Percentiles rank a stretch among this genome's conserved stretches.
Evolutionary conservation across 2,329 filamentous ascomycete species (phyloP).

Genomic region (Cylindrodendrum hubeiense): DNA sequence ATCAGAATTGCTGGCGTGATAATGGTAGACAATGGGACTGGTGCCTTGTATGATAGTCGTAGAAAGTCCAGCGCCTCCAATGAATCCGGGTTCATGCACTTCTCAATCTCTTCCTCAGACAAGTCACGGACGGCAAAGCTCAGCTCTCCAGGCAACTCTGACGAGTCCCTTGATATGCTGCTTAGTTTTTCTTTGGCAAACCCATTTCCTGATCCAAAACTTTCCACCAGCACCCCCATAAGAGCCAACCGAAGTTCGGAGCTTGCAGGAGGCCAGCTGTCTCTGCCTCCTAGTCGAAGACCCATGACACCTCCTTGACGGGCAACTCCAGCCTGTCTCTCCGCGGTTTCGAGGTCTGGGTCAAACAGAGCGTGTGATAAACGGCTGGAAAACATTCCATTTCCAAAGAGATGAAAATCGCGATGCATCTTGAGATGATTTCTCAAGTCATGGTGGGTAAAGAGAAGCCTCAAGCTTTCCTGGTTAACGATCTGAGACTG

Average conservation of each 20-base stretch:
- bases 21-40: conserved; percentile 76
- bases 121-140: conserved; percentile 90
- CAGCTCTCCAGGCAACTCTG: conserved; percentile 73
- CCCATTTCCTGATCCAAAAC: conserved; percentile 61
- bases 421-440: conserved; percentile 81
- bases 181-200: conserved; percentile 39
- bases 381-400: conserved; percentile 84
- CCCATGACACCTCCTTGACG: conserved; percentile 81
- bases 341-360: conserved; percentile 82
- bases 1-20: conserved; percentile 78
- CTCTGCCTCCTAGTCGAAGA: conserved; percentile 82
- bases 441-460: conserved; percentile 78
- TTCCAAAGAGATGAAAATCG: conserved; percentile 86
- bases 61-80: conserved; percentile 95
- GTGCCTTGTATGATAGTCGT: conserved; percentile 84
- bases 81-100: conserved; percentile 84
- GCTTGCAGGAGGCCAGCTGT: conserved; percentile 92
- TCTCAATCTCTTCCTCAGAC: conserved; percentile 81
- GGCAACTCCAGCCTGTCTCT: conserved; percentile 77
- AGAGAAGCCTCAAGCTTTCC: conserved; percentile 80
- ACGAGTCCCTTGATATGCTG: conserved; percentile 46
- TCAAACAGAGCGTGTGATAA: conserved; percentile 89
- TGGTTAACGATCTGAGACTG: conserved; percentile 84
- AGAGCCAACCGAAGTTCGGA: conserved; percentile 92
- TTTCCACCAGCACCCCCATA: conserved; percentile 86